phyloP scores from a whole-genome alignment of 257 asterid genomes.

The Paulownia fortunei region DNA sequence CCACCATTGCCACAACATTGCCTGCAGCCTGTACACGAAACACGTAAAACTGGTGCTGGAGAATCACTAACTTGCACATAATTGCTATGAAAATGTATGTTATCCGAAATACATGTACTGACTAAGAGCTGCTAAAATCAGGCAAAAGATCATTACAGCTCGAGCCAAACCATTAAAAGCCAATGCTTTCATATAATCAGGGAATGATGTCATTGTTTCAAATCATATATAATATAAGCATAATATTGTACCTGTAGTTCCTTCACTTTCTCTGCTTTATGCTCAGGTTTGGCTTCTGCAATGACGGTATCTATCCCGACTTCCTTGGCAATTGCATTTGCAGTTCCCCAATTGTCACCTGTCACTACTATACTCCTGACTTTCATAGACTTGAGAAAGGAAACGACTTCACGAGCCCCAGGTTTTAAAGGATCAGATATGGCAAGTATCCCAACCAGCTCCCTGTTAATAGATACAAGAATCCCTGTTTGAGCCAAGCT shows the following conservation, averaged over 20 bases:
- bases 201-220: too few species aligned
- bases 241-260: slow-evolving; percentile 64
- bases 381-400: slow-evolving; percentile 72
- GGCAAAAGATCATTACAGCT: too few species aligned
- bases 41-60: not conserved
- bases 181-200: too few species aligned
- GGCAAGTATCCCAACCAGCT: slow-evolving; percentile 62
- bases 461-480: slow-evolving; percentile 66
- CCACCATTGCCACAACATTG: slow-evolving; percentile 82
- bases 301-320: slow-evolving; percentile 65
- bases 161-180: too few species aligned
- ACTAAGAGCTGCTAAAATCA: not conserved
- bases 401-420: slow-evolving; percentile 64
- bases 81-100: not conserved
- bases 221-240: too few species aligned
- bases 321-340: slow-evolving; percentile 73
- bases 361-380: slow-evolving; percentile 65
- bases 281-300: slow-evolving; percentile 83
- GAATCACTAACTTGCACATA: not conserved
- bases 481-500: slow-evolving; percentile 73
- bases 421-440: slow-evolving; percentile 86
- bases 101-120: not conserved
- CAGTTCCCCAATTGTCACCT: slow-evolving; percentile 91
- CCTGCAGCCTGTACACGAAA: slow-evolving; percentile 55
- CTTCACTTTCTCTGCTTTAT: slow-evolving; percentile 77